These are phyloP conservation scores for Saccharomyces jurei DNA, from an alignment of 805 yeast species.

Conservation along the genomic window DNA sequence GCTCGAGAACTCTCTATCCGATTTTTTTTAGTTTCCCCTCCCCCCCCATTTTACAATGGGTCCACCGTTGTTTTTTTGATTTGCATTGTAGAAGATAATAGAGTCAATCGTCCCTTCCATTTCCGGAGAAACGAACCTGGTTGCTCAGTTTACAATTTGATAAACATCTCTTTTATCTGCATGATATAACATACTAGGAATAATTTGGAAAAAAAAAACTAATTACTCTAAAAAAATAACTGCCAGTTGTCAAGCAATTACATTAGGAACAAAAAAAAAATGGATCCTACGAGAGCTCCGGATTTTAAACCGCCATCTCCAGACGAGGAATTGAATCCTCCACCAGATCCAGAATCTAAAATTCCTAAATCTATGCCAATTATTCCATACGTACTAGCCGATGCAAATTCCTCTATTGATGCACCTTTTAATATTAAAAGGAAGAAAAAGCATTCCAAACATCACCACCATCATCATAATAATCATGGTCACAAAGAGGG, in stretches of 20 bases:
- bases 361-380: constrained; percentile 74
- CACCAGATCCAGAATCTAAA: constrained; percentile 54
- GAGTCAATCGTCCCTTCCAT: not conserved
- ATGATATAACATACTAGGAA: not conserved
- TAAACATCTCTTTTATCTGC: not conserved
- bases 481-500: constrained; percentile 1
- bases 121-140: not conserved
- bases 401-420: constrained; percentile 59
- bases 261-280: constrained; percentile 20
- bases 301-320: constrained; percentile 80
- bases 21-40: not conserved
- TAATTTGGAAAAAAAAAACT: not conserved
- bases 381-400: constrained; percentile 71
- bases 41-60: not conserved
- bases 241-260: not conserved
- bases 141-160: not conserved
- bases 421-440: constrained; percentile 41
- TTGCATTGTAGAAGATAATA: not conserved
- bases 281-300: constrained; percentile 94
- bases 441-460: not conserved
- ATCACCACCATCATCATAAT: not conserved
- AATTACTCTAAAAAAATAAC: not conserved
- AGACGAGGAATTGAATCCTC: constrained; percentile 51
- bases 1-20: not conserved
- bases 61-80: not conserved